Conservation (phyloP, 495 filamentous ascomycete species). For the Cairneyella variabilis region DNA sequence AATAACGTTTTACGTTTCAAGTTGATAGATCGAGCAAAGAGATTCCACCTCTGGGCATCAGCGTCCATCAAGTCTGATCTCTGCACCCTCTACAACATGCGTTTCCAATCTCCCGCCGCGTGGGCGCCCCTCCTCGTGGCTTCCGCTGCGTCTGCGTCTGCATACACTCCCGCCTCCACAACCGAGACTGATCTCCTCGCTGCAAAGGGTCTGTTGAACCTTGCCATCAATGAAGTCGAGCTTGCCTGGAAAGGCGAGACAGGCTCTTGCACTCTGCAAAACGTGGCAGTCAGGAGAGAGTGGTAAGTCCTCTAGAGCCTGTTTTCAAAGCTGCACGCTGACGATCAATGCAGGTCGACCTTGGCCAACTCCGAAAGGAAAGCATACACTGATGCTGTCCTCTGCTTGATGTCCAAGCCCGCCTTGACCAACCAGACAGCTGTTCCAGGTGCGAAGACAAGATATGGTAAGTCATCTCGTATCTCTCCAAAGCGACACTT, state of each 20-base stretch:
- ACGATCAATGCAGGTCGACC: slow-evolving; percentile 32
- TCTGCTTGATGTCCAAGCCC: slow-evolving; percentile 57
- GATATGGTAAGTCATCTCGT: not conserved
- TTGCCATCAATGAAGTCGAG: slow-evolving; percentile 13
- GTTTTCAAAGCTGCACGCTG: not conserved
- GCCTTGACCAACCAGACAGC: slow-evolving; percentile 34
- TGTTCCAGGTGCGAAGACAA: slow-evolving; percentile 35
- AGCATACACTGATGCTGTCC: slow-evolving; percentile 59
- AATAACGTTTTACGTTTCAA: too few relatives aligned
- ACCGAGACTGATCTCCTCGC: slow-evolving; percentile 20
- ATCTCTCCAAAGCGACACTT: not conserved
- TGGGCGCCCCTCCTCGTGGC: slow-evolving; percentile 7
- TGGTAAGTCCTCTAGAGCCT: slow-evolving; percentile 29
- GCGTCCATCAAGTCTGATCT: not conserved
- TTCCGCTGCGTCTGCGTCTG: not conserved
- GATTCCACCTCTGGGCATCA: not conserved
- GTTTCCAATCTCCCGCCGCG: slow-evolving; percentile 1
- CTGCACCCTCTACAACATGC: slow-evolving; percentile 2
- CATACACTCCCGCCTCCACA: slow-evolving; percentile 18
- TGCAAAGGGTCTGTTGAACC: slow-evolving; percentile 20
- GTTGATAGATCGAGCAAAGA: not conserved
- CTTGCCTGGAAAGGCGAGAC: slow-evolving; percentile 10
- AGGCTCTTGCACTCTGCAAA: slow-evolving; percentile 39
- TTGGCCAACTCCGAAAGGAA: slow-evolving; percentile 36
- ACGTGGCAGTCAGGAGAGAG: slow-evolving; percentile 40